Percentiles rank a stretch among this genome's conserved stretches.
These are phyloP conservation scores for Tricladium varicosporioides DNA, from an alignment of 2,329 filamentous ascomycete species.

Conservation along the genomic window DNA sequence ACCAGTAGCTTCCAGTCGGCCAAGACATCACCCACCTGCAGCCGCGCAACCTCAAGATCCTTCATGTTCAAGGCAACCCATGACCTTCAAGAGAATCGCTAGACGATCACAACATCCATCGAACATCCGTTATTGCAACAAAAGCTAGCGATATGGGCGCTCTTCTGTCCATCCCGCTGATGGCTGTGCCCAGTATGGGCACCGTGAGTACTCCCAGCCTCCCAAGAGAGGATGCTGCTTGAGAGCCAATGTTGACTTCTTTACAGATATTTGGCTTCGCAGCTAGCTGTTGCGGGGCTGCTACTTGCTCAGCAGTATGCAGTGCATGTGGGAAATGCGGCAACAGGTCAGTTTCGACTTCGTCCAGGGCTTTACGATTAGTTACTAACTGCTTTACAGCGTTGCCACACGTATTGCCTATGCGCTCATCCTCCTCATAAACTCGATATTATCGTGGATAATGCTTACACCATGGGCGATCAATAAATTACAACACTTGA, in stretches of 20 bases:
- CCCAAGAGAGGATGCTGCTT: background rate
- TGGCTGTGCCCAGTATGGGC: conserved; percentile 82
- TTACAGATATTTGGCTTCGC: conserved; percentile 70
- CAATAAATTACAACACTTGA: conserved; percentile 88
- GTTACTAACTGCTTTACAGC: conserved; percentile 44
- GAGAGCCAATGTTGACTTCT: conserved; percentile 18
- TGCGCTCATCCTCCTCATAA: conserved; percentile 89
- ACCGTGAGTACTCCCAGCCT: conserved; percentile 62
- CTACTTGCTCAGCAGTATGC: conserved; percentile 94
- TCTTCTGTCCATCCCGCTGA: conserved; percentile 81
- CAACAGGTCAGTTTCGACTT: conserved; percentile 65
- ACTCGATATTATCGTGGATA: conserved; percentile 96
- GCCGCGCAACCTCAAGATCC: background rate
- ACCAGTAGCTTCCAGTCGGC: background rate
- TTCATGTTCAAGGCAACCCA: background rate
- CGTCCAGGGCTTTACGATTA: background rate
- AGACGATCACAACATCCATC: background rate
- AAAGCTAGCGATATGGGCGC: conserved; percentile 69
- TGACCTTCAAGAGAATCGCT: background rate
- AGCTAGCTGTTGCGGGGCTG: conserved; percentile 93
- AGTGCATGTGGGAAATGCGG: conserved; percentile 95
- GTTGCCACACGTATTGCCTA: conserved; percentile 97
- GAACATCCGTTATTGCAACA: background rate
- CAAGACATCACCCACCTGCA: background rate
- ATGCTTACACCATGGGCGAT: conserved; percentile 99